phyloP scores from a whole-genome alignment of 768 basidiomycete genomes.

The Leccinellum luteum region DNA sequence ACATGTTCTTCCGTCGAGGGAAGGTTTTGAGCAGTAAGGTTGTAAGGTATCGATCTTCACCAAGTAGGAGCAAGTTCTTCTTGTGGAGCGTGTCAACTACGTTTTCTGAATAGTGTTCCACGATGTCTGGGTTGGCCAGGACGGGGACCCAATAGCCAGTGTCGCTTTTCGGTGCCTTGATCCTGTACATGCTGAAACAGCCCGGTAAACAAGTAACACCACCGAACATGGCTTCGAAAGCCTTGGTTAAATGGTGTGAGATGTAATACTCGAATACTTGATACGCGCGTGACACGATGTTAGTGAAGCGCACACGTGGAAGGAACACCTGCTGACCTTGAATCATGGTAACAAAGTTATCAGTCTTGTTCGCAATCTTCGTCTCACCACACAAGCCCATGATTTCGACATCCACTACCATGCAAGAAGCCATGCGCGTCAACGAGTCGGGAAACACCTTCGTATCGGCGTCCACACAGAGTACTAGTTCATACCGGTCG shows the following conservation, averaged over 20 bases:
- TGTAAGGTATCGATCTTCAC: constrained; percentile 98
- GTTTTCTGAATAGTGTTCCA: constrained; percentile 99
- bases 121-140: constrained; percentile 96
- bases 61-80: constrained; percentile 95
- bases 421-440: constrained; percentile 93
- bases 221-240: constrained; percentile 99
- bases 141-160: constrained; percentile 98
- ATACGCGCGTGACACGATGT: neutral
- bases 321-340: constrained; percentile 67
- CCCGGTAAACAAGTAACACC: constrained; percentile 99
- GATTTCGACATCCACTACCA: constrained; percentile 96
- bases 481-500: constrained; percentile 90
- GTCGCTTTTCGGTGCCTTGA: constrained; percentile 98
- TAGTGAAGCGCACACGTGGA: constrained; percentile 3
- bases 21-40: constrained; percentile 98
- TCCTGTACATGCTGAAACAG: constrained; percentile 99
- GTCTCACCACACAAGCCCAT: constrained; percentile 99
- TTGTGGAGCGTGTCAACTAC: constrained; percentile 99
- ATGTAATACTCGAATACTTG: constrained; percentile 99
- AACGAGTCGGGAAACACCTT: constrained; percentile 99
- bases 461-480: constrained; percentile 97
- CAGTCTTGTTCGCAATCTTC: constrained; percentile 98
- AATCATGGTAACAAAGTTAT: constrained; percentile 99
- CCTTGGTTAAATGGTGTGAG: constrained; percentile 98
- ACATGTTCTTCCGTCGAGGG: constrained; percentile 99